Evolutionary conservation across 208 protist species (phyloP).

Genomic region (Crithidia mellificae): DNA sequence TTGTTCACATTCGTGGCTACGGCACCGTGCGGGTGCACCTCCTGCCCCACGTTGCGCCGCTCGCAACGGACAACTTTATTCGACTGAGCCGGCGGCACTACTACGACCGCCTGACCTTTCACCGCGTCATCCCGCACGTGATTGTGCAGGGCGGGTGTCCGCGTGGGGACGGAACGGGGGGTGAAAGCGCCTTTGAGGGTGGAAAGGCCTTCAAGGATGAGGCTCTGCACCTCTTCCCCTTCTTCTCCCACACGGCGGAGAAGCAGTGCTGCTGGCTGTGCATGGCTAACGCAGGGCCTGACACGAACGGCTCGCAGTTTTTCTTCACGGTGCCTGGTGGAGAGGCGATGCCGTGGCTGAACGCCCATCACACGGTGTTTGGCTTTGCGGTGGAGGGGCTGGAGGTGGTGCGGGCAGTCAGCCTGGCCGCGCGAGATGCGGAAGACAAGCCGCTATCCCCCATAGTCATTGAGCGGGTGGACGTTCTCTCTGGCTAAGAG

Average conservation of each 20-base stretch:
- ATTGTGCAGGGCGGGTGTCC: conserved; percentile 96
- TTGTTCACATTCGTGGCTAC: conserved; percentile 57
- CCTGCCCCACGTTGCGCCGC: conserved; percentile 89
- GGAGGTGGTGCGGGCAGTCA: conserved; percentile 58
- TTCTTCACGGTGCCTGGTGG: conserved; percentile 79
- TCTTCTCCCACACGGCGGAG: conserved; percentile 54
- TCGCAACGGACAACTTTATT: conserved; percentile 96
- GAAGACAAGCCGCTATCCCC: conserved; percentile 57
- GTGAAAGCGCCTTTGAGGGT: conserved; percentile 78
- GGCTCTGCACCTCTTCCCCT: conserved; percentile 55
- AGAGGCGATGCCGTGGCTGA: conserved; percentile 70
- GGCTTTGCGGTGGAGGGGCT: conserved; percentile 82
- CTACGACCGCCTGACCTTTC: conserved; percentile 95
- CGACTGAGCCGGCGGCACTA: conserved; percentile 83
- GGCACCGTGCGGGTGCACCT: conserved; percentile 82
- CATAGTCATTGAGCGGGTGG: conserved; percentile 63
- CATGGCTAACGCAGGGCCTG: conserved; percentile 81
- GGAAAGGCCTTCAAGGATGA: conserved; percentile 94
- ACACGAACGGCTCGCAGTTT: conserved; percentile 93
- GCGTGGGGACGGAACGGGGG: conserved; percentile 92
- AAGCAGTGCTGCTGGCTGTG: conserved; percentile 64
- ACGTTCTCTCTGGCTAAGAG: conserved; percentile 28
- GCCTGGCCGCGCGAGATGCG: conserved; percentile 36
- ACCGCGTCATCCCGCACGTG: conserved; percentile 93
- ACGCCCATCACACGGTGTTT: conserved; percentile 95